Evolutionary conservation across 352 stramenopile genomes (phyloP).

Genomic region (Pythium phragmiticola): DNA sequence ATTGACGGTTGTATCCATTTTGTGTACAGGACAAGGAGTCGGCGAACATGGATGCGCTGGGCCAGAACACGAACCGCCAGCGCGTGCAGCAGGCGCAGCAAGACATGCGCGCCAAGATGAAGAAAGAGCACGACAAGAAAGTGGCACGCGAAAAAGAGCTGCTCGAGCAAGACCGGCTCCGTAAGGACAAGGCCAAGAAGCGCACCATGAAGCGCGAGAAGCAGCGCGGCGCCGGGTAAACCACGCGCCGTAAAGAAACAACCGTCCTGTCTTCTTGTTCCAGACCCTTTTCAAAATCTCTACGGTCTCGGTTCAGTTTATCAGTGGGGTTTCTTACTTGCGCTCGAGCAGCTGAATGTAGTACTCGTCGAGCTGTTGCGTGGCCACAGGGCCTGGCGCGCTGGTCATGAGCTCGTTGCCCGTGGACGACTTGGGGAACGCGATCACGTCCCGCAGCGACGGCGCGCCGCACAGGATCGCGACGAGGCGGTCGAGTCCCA

Average conservation of each 20-base stretch:
- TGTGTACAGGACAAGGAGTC: slow-evolving; percentile 35
- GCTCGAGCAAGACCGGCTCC: slow-evolving; percentile 59
- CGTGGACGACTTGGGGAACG: slow-evolving; percentile 89
- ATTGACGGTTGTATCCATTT: neutral
- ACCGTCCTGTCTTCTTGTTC: neutral
- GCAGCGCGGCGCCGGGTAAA: slow-evolving; percentile 60
- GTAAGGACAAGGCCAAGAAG: slow-evolving; percentile 76
- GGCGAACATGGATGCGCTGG: slow-evolving; percentile 31
- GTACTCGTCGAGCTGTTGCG: slow-evolving; percentile 74
- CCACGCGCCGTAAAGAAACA: neutral
- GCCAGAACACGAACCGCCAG: slow-evolving; percentile 53
- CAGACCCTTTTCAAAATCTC: neutral
- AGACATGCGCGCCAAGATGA: slow-evolving; percentile 65
- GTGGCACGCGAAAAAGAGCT: slow-evolving; percentile 70
- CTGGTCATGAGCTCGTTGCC: slow-evolving; percentile 89
- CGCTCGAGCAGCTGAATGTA: slow-evolving; percentile 57
- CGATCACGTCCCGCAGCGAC: slow-evolving; percentile 87
- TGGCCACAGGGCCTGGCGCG: slow-evolving; percentile 60
- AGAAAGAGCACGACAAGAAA: slow-evolving; percentile 72
- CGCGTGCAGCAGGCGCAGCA: slow-evolving; percentile 52
- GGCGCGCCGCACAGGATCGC: slow-evolving; percentile 77
- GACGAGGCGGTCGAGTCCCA: slow-evolving; percentile 85
- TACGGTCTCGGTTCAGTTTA: no score
- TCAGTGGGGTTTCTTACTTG: no score
- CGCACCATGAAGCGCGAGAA: slow-evolving; percentile 73